Evolutionary conservation across 2,329 filamentous ascomycete species (phyloP), one percentile per base, ranked within the genome.

Genomic region (Botryosphaeria dothidea): DNA sequence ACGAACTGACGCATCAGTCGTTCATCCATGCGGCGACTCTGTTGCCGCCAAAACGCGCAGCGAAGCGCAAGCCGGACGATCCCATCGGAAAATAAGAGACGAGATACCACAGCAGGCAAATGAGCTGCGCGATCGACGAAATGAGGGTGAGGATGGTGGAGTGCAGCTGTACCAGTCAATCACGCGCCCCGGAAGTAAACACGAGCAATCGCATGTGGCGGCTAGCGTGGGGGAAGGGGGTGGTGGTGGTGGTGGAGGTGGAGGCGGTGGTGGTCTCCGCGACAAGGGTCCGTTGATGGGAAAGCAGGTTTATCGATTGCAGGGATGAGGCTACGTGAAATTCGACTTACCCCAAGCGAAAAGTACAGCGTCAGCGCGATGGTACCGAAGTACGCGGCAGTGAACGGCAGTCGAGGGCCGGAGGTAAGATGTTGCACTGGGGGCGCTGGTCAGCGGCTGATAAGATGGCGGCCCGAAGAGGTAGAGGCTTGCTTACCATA

Each of bases 61-160:
- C 93, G 70, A 97, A 87, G 66, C 94, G 90, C 69, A 99, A 81
- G 46, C 95, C 92, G 64, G 90, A 91, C 65, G 91, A 92, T 45
- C 95, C 95, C 93, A 98, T 97, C 27, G 95, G 95, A 73, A 98
- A 98, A 79, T 99, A 99, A 80, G 92, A 96, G 78, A 98, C 89
- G 52, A 97, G 84, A 80, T 98, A 98, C 94, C 94, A 98, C 52
- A 92, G 69, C 68, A 98, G 83, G 68, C 90, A 91, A 62, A 89
- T 88, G 63, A 98, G 84, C 77, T 99, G 95, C 70, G 93, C 81
- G 66, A 97, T 84, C 67, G 92, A 89, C 23, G 93, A 91, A 68
- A 97, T 82, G 63, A 98, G 83, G 17, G 95, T 98, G 69, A 98
- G 86, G 67, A 96, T 80, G 45, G 91, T 93, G 75, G 85, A 94